Evolutionary conservation across 805 yeast species (phyloP).

Genomic region (Ogataea ganodermae): DNA sequence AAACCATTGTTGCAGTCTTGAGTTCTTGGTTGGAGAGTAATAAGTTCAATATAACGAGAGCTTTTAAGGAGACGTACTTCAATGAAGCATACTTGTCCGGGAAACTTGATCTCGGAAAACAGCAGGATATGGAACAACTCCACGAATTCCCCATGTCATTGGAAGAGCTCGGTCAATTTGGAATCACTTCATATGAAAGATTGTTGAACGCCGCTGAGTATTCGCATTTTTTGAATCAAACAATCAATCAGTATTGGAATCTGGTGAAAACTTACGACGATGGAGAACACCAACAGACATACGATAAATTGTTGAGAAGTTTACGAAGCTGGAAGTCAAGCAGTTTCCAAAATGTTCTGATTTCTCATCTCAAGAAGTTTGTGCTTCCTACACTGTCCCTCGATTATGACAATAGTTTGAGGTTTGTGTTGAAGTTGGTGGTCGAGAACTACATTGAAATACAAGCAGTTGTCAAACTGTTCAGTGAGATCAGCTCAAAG

Average conservation of each 20-base stretch:
- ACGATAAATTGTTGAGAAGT: slow-evolving; percentile 22
- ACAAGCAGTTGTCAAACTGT: slow-evolving; percentile 36
- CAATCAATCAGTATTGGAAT: slow-evolving; percentile 30
- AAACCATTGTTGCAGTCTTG: slow-evolving; percentile 16
- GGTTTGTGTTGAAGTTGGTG: slow-evolving; percentile 40
- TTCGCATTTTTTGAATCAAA: slow-evolving; percentile 29
- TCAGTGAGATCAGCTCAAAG: slow-evolving; percentile 15
- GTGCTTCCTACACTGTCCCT: slow-evolving; percentile 35
- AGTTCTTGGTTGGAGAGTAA: slow-evolving; percentile 23
- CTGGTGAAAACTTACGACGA: slow-evolving; percentile 26
- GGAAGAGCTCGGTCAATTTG: slow-evolving; percentile 27
- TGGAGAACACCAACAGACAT: slow-evolving; percentile 8
- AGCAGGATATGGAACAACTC: slow-evolving; percentile 4
- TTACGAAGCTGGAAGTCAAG: slow-evolving; percentile 43
- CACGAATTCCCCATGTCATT: slow-evolving; percentile 11
- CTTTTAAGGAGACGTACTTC: slow-evolving; percentile 11
- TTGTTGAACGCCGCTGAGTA: slow-evolving; percentile 36
- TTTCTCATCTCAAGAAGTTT: slow-evolving; percentile 29
- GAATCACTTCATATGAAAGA: slow-evolving; percentile 32
- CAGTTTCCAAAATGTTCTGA: slow-evolving; percentile 30
- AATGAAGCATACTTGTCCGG: slow-evolving; percentile 10
- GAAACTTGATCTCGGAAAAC: neutral
- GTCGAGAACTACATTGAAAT: slow-evolving; percentile 40
- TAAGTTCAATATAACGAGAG: slow-evolving; percentile 13
- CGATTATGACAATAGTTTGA: slow-evolving; percentile 39